A percentile compares a stretch with the other conserved stretches of the same genome.
phyloP scores from a whole-genome alignment of 192 early-diverging fungal species.

The Coemansia sp. region DNA sequence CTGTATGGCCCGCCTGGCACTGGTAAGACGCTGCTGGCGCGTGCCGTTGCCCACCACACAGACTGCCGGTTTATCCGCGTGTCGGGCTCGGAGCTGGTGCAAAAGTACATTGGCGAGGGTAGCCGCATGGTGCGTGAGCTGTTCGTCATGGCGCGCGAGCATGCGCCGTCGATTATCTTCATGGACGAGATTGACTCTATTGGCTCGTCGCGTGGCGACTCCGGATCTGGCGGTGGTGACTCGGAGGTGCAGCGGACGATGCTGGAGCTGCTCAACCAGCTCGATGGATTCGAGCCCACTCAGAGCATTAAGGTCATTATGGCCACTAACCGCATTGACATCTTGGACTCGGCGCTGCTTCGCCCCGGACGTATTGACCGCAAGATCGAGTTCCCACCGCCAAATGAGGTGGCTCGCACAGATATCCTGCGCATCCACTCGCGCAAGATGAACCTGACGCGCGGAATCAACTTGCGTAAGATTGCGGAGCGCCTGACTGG shows the following conservation, averaged over 20 bases:
- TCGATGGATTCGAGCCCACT: conserved; percentile 88
- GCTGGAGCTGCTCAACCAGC: conserved; percentile 87
- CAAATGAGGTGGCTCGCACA: conserved; percentile 79
- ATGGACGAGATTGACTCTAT: conserved; percentile 95
- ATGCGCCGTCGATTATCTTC: conserved; percentile 90
- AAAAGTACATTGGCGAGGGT: conserved; percentile 93
- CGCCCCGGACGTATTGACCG: conserved; percentile 89
- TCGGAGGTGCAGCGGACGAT: conserved; percentile 91
- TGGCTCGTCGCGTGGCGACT: conserved; percentile 81
- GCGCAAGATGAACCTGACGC: conserved; percentile 88
- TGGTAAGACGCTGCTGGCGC: conserved; percentile 84
- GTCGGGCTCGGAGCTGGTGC: conserved; percentile 86
- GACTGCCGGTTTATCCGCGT: conserved; percentile 92
- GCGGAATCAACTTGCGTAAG: conserved; percentile 87
- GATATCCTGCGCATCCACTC: conserved; percentile 92
- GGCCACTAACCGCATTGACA: conserved; percentile 93
- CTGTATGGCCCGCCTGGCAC: conserved; percentile 90
- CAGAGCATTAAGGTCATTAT: conserved; percentile 94
- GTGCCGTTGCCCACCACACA: conserved; percentile 91
- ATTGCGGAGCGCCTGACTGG: conserved; percentile 86
- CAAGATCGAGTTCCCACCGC: conserved; percentile 91
- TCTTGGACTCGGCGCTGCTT: conserved; percentile 83
- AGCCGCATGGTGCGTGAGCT: conserved; percentile 90
- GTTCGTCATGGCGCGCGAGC: conserved; percentile 89
- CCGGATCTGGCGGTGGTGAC: conserved; percentile 75